Base-by-base conservation (phyloP, 1,139 yeast species). In the Scheffersomyces cryptocercus region DNA sequence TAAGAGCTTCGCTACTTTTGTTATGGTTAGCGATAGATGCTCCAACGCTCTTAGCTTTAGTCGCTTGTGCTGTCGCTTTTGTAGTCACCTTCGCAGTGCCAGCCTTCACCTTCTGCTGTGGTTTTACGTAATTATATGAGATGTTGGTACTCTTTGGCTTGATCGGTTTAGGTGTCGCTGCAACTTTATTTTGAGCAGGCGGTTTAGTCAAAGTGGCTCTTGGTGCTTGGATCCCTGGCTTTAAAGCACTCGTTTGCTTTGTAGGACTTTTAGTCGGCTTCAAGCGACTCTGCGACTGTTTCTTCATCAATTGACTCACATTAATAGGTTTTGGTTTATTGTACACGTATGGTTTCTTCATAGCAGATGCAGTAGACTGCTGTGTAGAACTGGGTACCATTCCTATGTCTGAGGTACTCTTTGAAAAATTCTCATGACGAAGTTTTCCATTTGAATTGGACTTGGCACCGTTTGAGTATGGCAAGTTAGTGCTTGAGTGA, bases 321-420 rank as follows among this genome's bases (percentile, higher is more conserved):
- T 73, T 69, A 44, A 73, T 47, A 0, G 78, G 78, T 49, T 70
- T 64, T 3, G 79, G 78, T 50, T 73, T 65, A 33, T 55, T 67
- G 51, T 73, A 73, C 10, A 64, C 55, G 46, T 71, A 73, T 13
- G 66, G 62, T 38, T 55, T 58, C 40, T 61, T 52, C 24, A 47
- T 34, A 12, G 41, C 38, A 33, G 38, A 37, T 14, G 12, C 20
- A 14, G 34, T 14, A 33, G 41, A 14, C 24, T 36, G 20, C 14
- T 16, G 10, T 26, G 9, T 29, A 20, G 7, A 20, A 4, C 26
- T 6, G 12, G 16, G 20, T 40, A 31, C 41, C 33, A 28, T 30
- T 29, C 42, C 45, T 30, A 54, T 39, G 16, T 55, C 59, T 9
- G 57, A 34, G 4, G 56, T 48, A 35, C 56, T 53, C 38, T 48